Conservation (phyloP, 768 basidiomycete genomes). For the Collybia mongolica region DNA sequence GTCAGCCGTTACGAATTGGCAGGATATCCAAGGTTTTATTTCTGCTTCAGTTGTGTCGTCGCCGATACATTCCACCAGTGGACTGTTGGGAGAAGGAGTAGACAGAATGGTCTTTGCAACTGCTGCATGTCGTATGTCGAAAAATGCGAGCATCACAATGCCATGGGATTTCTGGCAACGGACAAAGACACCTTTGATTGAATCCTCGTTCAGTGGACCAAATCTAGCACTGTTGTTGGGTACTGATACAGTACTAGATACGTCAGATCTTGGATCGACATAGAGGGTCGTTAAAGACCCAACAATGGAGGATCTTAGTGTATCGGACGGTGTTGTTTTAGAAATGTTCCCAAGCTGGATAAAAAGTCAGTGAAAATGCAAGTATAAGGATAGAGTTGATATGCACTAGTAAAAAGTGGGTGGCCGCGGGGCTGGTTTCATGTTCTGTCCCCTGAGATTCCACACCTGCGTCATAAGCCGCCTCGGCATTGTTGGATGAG, state of each 20-base stretch:
- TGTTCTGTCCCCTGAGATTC: slow-evolving; percentile 18
- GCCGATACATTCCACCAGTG: slow-evolving; percentile 27
- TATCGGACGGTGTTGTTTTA: slow-evolving; percentile 21
- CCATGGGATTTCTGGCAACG: slow-evolving; percentile 51
- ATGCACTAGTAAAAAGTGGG: slow-evolving; percentile 35
- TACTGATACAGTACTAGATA: slow-evolving; percentile 1
- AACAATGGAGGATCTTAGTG: slow-evolving; percentile 25
- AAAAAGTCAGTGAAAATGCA: not conserved
- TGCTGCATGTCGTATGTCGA: slow-evolving; percentile 55
- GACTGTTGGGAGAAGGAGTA: slow-evolving; percentile 18
- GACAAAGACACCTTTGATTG: slow-evolving; percentile 57
- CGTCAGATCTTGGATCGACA: not conserved
- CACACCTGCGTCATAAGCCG: slow-evolving; percentile 9
- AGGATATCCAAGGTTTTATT: slow-evolving; percentile 29
- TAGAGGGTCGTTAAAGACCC: slow-evolving; percentile 16
- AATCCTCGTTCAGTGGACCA: slow-evolving; percentile 13
- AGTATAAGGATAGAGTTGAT: not conserved
- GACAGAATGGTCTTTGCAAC: slow-evolving; percentile 44
- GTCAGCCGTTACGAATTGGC: slow-evolving; percentile 43
- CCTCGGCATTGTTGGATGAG: slow-evolving; percentile 17
- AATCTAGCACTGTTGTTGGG: not conserved
- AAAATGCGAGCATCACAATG: slow-evolving; percentile 57
- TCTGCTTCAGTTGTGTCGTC: slow-evolving; percentile 22
- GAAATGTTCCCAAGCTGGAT: slow-evolving; percentile 36
- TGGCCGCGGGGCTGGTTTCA: slow-evolving; percentile 28